Conservation (phyloP, 2,329 filamentous ascomycete genomes). For the Bertia moriformis region DNA sequence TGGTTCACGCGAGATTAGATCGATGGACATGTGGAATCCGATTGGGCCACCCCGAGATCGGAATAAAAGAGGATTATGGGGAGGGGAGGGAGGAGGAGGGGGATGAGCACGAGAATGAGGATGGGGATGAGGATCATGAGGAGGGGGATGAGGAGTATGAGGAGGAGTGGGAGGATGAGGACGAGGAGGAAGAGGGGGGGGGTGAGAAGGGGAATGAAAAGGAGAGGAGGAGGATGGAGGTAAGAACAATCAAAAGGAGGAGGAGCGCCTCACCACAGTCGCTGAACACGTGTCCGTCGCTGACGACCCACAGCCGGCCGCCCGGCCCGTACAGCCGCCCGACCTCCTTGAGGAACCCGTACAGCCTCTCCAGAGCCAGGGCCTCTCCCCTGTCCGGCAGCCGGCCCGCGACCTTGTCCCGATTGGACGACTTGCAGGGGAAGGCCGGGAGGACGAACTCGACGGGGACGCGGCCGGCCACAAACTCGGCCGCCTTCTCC, state of each 20-base stretch:
- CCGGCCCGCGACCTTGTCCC: constrained; percentile 14
- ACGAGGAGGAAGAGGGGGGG: no score
- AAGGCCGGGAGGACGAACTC: constrained; percentile 20
- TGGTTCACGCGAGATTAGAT: neutral
- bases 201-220: no score
- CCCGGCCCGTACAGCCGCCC: constrained; percentile 15
- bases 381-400: constrained; percentile 18
- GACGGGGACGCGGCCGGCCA: constrained; percentile 6
- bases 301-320: constrained; percentile 19
- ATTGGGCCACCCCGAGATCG: no score
- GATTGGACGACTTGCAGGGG: constrained; percentile 22
- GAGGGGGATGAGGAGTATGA: no score
- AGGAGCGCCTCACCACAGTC: constrained; percentile 18
- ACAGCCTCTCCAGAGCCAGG: constrained; percentile 14
- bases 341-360: constrained; percentile 13
- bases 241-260: neutral
- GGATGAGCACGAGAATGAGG: no score
- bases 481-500: constrained; percentile 9
- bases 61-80: no score
- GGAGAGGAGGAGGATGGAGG: no score
- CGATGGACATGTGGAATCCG: no score
- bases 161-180: no score
- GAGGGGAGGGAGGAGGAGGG: no score
- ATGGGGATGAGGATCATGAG: no score
- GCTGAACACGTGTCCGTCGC: constrained; percentile 23